phyloP scores from a whole-genome alignment of 2,329 filamentous ascomycete species.

The Botrytis paeoniae region DNA sequence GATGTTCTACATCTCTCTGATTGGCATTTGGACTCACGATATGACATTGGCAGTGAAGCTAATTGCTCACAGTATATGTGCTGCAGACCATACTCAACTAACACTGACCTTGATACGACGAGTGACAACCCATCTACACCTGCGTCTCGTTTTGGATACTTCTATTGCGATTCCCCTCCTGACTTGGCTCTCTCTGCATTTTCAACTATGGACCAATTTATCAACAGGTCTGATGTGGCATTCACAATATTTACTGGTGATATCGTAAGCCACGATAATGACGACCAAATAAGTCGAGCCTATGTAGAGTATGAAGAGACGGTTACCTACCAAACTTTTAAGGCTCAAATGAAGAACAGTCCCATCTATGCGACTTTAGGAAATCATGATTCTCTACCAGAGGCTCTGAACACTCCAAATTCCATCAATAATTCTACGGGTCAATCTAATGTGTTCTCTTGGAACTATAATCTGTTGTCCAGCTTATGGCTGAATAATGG shows the following conservation, averaged over 20 bases:
- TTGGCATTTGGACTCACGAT: slow-evolving; percentile 36
- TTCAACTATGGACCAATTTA: slow-evolving; percentile 21
- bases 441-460: slow-evolving; percentile 19
- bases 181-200: slow-evolving; percentile 21
- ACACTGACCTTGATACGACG: slow-evolving; percentile 15
- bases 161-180: slow-evolving; percentile 20
- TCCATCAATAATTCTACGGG: slow-evolving; percentile 10
- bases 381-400: slow-evolving; percentile 31
- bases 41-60: slow-evolving; percentile 36
- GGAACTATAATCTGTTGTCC: slow-evolving; percentile 21
- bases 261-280: slow-evolving; percentile 34
- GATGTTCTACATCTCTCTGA: slow-evolving; percentile 37
- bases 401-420: slow-evolving; percentile 10
- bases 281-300: slow-evolving; percentile 31
- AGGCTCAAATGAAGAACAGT: slow-evolving; percentile 29
- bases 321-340: slow-evolving; percentile 33
- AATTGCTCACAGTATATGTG: slow-evolving; percentile 36
- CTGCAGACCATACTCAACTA: slow-evolving; percentile 24
- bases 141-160: slow-evolving; percentile 17
- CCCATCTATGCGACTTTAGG: slow-evolving; percentile 35
- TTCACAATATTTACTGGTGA: slow-evolving; percentile 38
- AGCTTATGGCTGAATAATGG: slow-evolving; percentile 26
- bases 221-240: slow-evolving; percentile 22
- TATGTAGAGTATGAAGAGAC: slow-evolving; percentile 36
- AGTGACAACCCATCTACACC: slow-evolving; percentile 7